Conservation (phyloP, 352 stramenopile species). For the Discostella stelligera region DNA sequence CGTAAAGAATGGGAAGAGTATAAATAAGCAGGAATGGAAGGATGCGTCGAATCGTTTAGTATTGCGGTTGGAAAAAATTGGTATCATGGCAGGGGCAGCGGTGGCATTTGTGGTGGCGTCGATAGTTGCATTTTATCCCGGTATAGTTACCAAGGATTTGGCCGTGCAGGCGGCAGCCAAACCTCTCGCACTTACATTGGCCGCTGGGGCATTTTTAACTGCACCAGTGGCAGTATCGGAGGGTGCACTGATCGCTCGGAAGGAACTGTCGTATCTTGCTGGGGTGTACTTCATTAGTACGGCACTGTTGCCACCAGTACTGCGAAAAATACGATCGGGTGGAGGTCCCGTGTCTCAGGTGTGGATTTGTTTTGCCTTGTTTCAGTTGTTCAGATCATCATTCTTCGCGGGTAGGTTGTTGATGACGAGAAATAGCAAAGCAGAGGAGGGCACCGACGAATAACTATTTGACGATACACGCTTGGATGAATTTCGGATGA, state of each 20-base stretch:
- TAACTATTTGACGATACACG: not conserved
- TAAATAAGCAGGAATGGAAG: conserved; percentile 20
- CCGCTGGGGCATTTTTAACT: conserved; percentile 58
- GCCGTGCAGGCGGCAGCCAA: conserved; percentile 62
- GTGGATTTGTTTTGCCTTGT: conserved; percentile 74
- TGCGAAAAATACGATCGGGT: conserved; percentile 58
- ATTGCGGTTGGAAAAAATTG: conserved; percentile 55
- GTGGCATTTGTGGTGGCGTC: conserved; percentile 61
- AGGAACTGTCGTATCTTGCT: conserved; percentile 69
- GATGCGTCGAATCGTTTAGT: conserved; percentile 27
- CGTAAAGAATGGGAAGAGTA: conserved; percentile 4
- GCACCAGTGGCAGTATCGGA: conserved; percentile 74
- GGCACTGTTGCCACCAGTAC: conserved; percentile 59
- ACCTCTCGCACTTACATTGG: conserved; percentile 68
- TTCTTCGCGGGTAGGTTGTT: conserved; percentile 70
- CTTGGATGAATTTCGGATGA: not conserved
- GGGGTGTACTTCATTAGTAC: conserved; percentile 74
- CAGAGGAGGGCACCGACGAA: conserved; percentile 1
- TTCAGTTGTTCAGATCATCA: conserved; percentile 71
- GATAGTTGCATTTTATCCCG: conserved; percentile 61
- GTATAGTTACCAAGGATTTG: conserved; percentile 65
- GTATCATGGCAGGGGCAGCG: conserved; percentile 50
- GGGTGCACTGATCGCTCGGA: conserved; percentile 65
- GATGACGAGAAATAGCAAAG: conserved; percentile 12
- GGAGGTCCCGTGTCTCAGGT: conserved; percentile 68